A percentile compares a stretch with the other conserved stretches of the same genome.
Evolutionary conservation across 140 eudicot species (phyloP).

Genomic region (Bidens hawaiensis): DNA sequence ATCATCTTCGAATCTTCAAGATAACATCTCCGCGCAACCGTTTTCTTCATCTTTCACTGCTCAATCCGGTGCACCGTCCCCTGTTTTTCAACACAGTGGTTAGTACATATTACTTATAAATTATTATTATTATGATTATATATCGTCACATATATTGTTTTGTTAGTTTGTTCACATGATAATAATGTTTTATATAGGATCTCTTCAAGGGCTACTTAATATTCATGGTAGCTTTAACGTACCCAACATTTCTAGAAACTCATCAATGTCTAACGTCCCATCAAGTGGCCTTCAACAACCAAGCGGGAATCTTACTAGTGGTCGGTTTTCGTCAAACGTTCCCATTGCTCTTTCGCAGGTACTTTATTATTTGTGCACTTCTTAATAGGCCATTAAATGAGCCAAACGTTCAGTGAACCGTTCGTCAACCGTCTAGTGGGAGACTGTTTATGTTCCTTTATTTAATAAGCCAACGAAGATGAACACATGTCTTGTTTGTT

Average conservation of each 20-base stretch:
- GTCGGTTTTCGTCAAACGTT: constrained; percentile 78
- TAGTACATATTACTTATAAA: constrained; percentile 18
- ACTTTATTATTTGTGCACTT: neutral
- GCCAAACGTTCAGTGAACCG: no score
- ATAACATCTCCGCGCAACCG: constrained; percentile 56
- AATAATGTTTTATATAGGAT: constrained; percentile 37
- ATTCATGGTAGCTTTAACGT: constrained; percentile 75
- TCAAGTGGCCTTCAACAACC: constrained; percentile 90
- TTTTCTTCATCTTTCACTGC: constrained; percentile 73
- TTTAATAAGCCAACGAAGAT: no score
- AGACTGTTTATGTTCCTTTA: no score
- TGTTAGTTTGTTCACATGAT: neutral
- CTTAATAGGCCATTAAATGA: neutral
- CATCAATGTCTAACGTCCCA: constrained; percentile 57
- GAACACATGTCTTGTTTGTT: no score
- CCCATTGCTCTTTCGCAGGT: constrained; percentile 94
- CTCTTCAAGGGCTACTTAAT: constrained; percentile 72
- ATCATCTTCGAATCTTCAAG: constrained; percentile 82
- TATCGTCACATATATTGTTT: neutral
- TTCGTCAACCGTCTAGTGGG: no score
- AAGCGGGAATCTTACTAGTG: constrained; percentile 74
- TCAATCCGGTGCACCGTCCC: constrained; percentile 92
- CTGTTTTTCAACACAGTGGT: constrained; percentile 77
- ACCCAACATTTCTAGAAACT: constrained; percentile 81
- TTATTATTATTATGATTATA: neutral